A percentile compares a stretch with the other conserved stretches of the same genome.
Conservation (phyloP, 169 alveolate genomes). For the Theileria parva region DNA sequence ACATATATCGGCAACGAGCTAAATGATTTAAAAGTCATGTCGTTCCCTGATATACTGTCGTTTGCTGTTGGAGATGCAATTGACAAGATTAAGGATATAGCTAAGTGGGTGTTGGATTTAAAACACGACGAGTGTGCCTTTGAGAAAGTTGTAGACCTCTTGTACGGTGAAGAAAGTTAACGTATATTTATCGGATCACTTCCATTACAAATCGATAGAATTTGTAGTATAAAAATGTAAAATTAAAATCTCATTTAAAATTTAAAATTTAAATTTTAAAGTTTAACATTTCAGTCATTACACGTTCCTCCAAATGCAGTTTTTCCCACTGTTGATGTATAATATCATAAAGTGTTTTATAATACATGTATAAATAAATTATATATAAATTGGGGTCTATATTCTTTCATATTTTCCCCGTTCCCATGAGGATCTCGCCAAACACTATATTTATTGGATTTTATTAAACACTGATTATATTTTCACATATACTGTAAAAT, state of each 20-base stretch:
- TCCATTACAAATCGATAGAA: background rate
- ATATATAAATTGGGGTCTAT: too few relatives aligned
- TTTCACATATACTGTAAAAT: background rate
- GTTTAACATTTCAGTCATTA: background rate
- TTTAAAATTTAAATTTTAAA: too few relatives aligned
- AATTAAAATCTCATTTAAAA: too few relatives aligned
- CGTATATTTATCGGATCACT: background rate
- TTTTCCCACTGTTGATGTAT: background rate
- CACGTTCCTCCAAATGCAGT: background rate
- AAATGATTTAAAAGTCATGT: conserved; percentile 42
- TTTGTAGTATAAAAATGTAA: background rate
- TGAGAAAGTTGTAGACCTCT: conserved; percentile 7
- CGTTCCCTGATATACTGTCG: conserved; percentile 4
- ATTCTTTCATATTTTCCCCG: too few relatives aligned
- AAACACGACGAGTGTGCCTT: conserved; percentile 26
- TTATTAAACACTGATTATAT: background rate
- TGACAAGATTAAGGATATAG: conserved; percentile 26
- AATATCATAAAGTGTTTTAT: background rate
- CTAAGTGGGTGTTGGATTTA: conserved; percentile 33
- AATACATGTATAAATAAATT: background rate
- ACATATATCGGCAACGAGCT: conserved; percentile 53
- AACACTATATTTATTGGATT: background rate
- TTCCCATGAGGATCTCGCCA: background rate
- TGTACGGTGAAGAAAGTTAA: conserved; percentile 17
- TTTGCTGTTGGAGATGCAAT: conserved; percentile 57